Evolutionary conservation across 768 basidiomycete species (phyloP).

Genomic region (Mycena latifolia): DNA sequence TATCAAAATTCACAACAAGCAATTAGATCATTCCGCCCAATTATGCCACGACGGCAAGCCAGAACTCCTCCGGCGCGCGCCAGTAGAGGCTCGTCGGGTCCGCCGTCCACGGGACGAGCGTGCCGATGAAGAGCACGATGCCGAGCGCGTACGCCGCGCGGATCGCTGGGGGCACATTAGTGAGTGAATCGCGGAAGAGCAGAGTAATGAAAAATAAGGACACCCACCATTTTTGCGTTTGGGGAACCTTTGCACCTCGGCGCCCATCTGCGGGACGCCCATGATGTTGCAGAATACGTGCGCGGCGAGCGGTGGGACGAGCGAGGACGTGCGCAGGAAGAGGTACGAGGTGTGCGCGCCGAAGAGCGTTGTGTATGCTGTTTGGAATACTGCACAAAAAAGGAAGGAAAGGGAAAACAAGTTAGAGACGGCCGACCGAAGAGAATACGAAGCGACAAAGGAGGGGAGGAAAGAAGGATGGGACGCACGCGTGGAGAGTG

Average conservation of each 20-base stretch:
- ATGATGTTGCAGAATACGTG: constrained; percentile 96
- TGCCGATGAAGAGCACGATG: constrained; percentile 66
- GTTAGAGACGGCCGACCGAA: too few species aligned
- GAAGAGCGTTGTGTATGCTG: constrained; percentile 92
- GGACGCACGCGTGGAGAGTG: constrained; percentile 65
- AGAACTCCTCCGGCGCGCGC: constrained; percentile 36
- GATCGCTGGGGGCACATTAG: constrained; percentile 47
- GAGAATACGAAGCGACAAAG: too few species aligned
- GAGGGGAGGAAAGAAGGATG: too few species aligned
- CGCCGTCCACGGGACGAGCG: constrained; percentile 70
- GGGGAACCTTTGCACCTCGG: constrained; percentile 69
- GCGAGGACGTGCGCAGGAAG: constrained; percentile 87
- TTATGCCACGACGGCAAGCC: not conserved
- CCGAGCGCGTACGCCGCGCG: constrained; percentile 68
- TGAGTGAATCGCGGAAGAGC: too few species aligned
- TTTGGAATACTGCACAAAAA: constrained; percentile 88
- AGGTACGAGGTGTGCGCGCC: constrained; percentile 90
- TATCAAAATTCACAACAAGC: too few species aligned
- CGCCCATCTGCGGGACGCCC: constrained; percentile 81
- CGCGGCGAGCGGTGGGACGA: constrained; percentile 81
- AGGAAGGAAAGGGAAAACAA: too few species aligned
- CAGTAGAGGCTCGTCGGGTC: constrained; percentile 54
- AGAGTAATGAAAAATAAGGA: too few species aligned
- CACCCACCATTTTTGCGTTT: constrained; percentile 60
- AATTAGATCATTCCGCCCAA: too few species aligned